Evolutionary conservation across 2,329 filamentous ascomycete genomes (phyloP), one percentile per base, ranked within the genome.

Genomic region (Fusarium tupiense): DNA sequence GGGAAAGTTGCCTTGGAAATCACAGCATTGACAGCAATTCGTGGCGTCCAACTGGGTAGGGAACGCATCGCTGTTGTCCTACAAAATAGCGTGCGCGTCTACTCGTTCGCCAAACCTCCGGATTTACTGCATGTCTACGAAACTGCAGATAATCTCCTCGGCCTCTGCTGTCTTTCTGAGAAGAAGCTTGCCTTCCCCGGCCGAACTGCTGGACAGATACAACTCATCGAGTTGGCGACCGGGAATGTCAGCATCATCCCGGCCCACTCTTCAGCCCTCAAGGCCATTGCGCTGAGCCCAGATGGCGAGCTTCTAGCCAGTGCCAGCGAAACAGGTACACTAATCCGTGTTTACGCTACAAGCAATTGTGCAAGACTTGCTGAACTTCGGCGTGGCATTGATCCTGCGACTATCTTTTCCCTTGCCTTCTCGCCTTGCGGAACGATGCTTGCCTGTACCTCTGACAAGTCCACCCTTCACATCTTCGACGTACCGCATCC

Each of bases 391-490:
- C 91, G 96, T 40, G 96, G 96, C 47, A 92, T 97, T 54, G 96
- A 99, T 79, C 92, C 91, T 41, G 95, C 96, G 22, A 91, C 91
- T 61, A 93, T 98, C 75, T 98, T 94, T 83, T 96, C 94, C 5
- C 87, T 99, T 17, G 92, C 93, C 17, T 96, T 99, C 81, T 97
- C 94, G 26, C 95, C 95, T 2, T 91, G 91, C 2, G 93, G 93
- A 59, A 90, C 88, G 49, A 89, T 95, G 80, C 88, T 98, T 17
- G 96, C 96, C 33, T 96, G 95, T 71, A 98, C 96, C 2, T 98
- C 95, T 3, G 96, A 99, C 86, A 99, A 98, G 84, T 95, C 94
- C 11, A 99, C 95, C 2, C 87, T 99, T 17, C 96, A 99, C 83
- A 89, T 99, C 43, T 99, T 98, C 80, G 95, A 98, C 79, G 88